Conservation (phyloP, 2,329 filamentous ascomycete species). For the Pseudogymnoascus destructans region DNA sequence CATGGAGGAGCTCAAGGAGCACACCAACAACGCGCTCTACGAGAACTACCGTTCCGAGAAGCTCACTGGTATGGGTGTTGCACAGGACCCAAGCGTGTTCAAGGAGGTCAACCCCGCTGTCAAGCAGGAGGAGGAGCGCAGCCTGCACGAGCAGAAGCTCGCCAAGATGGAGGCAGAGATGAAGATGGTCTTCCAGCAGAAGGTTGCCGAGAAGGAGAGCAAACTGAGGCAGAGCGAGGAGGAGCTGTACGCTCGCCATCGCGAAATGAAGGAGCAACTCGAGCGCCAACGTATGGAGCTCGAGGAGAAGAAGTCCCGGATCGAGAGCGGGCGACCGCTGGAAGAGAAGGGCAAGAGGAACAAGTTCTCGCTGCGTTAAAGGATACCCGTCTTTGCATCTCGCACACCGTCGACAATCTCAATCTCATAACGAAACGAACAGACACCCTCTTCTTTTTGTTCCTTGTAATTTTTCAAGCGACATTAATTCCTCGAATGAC, state of each 20-base stretch:
- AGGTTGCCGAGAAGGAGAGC: constrained; percentile 98
- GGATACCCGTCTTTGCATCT: constrained; percentile 22
- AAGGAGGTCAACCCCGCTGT: constrained; percentile 99
- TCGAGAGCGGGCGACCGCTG: constrained; percentile 89
- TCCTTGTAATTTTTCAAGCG: constrained; percentile 9
- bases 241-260: constrained; percentile 92
- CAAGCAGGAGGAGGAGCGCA: constrained; percentile 98
- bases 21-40: constrained; percentile 97
- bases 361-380: constrained; percentile 95
- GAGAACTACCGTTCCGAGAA: constrained; percentile 99
- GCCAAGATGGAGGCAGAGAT: constrained; percentile 99
- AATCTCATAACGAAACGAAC: constrained; percentile 8
- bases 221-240: constrained; percentile 99
- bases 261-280: constrained; percentile 99
- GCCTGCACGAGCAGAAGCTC: constrained; percentile 97
- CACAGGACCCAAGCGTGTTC: constrained; percentile 97
- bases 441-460: constrained; percentile 7
- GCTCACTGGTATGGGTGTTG: constrained; percentile 95
- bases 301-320: constrained; percentile 93
- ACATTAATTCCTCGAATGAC: constrained; percentile 9
- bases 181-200: constrained; percentile 99
- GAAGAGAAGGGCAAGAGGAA: constrained; percentile 98
- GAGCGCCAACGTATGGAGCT: constrained; percentile 89
- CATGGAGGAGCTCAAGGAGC: constrained; percentile 99
- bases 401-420: background rate